phyloP scores from a whole-genome alignment of 257 asterid genomes.

The Echites panduratus region DNA sequence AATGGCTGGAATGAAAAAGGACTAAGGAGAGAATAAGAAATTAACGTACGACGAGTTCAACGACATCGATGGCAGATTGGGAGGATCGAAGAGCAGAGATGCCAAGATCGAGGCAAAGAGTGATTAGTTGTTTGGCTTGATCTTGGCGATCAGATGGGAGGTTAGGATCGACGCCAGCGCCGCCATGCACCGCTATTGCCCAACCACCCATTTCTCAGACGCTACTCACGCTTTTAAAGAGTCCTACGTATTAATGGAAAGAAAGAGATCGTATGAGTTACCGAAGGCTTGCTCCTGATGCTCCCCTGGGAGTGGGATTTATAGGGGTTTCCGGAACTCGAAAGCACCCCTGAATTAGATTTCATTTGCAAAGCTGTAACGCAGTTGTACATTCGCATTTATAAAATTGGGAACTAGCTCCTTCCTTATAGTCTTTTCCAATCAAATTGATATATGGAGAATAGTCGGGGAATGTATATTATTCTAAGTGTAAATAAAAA shows the following conservation, averaged over 20 bases:
- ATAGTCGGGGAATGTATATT: no score
- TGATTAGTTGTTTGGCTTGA: slow-evolving; percentile 69
- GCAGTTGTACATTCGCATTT: neutral
- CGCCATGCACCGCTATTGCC: slow-evolving; percentile 99
- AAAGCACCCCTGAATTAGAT: neutral
- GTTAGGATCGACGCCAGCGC: slow-evolving; percentile 99
- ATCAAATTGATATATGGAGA: no score
- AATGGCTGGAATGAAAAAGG: neutral
- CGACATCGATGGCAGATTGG: slow-evolving; percentile 77
- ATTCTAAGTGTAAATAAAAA: no score
- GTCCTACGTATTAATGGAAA: no score
- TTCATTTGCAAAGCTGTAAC: neutral
- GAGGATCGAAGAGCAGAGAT: slow-evolving; percentile 74
- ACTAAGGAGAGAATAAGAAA: no score
- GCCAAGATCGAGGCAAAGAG: slow-evolving; percentile 82
- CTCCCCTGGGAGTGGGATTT: neutral
- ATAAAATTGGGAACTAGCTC: no score
- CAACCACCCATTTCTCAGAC: slow-evolving; percentile 67
- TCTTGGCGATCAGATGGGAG: slow-evolving; percentile 82
- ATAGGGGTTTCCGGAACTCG: slow-evolving; percentile 1
- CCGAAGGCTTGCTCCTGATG: no score
- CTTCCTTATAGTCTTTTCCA: no score
- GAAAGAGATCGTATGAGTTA: neutral
- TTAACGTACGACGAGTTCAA: slow-evolving; percentile 73
- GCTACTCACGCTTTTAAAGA: neutral